phyloP scores from a whole-genome alignment of 352 stramenopile genomes.

The Lagenidium giganteum region DNA sequence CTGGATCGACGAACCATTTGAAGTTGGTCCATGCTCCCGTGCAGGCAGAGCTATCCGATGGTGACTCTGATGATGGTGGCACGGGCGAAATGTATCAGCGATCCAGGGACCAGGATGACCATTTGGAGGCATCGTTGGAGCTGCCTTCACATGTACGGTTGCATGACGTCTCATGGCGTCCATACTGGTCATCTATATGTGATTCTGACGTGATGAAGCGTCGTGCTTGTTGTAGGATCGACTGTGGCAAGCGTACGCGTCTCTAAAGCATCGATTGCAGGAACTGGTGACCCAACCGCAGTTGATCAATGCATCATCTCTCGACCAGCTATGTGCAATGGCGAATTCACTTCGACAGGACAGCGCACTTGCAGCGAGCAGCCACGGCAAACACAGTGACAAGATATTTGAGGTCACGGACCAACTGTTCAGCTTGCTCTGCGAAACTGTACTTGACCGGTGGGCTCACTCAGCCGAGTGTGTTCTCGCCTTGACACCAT shows the following conservation, averaged over 20 bases:
- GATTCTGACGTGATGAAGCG: no score
- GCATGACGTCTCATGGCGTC: no score
- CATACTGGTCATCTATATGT: no score
- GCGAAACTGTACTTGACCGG: slow-evolving; percentile 15
- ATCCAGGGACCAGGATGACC: slow-evolving; percentile 14
- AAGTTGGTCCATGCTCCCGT: slow-evolving; percentile 46
- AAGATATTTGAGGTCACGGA: slow-evolving; percentile 9
- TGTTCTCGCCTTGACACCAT: slow-evolving; percentile 35
- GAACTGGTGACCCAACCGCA: slow-evolving; percentile 11
- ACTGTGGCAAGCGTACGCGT: slow-evolving; percentile 18
- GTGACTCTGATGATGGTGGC: neutral
- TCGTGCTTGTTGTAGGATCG: slow-evolving; percentile 20
- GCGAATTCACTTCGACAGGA: slow-evolving; percentile 19
- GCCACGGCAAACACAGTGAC: no score
- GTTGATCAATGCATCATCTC: neutral
- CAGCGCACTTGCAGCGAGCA: no score
- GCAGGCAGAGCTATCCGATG: neutral
- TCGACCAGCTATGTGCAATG: slow-evolving; percentile 10
- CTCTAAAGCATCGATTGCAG: slow-evolving; percentile 21
- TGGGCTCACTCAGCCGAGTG: slow-evolving; percentile 26
- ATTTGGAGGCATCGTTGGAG: slow-evolving; percentile 38
- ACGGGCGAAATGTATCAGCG: neutral
- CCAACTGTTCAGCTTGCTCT: slow-evolving; percentile 24
- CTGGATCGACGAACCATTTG: slow-evolving; percentile 8
- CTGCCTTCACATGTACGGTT: slow-evolving; percentile 46